Percentiles rank a stretch among this genome's conserved stretches.
phyloP scores from a whole-genome alignment of 2,329 filamentous ascomycete genomes.

The Ceratocystis huliohia region DNA sequence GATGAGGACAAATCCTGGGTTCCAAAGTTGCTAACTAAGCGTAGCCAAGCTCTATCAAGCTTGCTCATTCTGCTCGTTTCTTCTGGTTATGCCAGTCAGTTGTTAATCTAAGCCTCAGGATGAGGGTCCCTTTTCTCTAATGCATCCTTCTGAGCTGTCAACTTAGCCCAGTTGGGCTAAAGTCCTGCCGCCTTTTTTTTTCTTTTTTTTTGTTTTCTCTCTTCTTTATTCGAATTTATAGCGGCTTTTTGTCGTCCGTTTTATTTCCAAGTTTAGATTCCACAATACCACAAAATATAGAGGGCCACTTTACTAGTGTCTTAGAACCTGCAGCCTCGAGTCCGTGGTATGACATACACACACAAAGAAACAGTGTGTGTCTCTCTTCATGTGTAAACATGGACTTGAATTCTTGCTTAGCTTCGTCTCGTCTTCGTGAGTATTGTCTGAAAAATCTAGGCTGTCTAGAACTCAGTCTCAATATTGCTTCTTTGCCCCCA shows the following conservation, averaged over 20 bases:
- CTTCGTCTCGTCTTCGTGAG: too few species aligned
- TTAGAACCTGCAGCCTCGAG: too few species aligned
- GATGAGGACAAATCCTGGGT: too few species aligned
- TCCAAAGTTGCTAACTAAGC: not conserved
- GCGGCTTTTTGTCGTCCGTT: not conserved
- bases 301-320: not conserved
- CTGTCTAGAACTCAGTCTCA: too few species aligned
- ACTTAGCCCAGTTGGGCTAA: not conserved
- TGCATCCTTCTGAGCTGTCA: conserved; percentile 3
- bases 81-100: not conserved
- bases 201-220: not conserved
- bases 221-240: not conserved
- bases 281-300: not conserved
- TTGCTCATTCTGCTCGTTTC: not conserved
- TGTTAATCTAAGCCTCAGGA: conserved; percentile 8
- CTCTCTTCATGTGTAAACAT: too few species aligned
- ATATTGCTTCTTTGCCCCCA: not conserved
- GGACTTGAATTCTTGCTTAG: too few species aligned
- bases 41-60: not conserved
- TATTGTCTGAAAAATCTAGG: too few species aligned
- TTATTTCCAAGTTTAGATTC: not conserved
- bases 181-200: not conserved
- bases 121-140: not conserved
- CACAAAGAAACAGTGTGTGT: too few species aligned
- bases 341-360: too few species aligned